Evolutionary conservation across 768 basidiomycete genomes (phyloP).

Genomic region (Trametes maxima): DNA sequence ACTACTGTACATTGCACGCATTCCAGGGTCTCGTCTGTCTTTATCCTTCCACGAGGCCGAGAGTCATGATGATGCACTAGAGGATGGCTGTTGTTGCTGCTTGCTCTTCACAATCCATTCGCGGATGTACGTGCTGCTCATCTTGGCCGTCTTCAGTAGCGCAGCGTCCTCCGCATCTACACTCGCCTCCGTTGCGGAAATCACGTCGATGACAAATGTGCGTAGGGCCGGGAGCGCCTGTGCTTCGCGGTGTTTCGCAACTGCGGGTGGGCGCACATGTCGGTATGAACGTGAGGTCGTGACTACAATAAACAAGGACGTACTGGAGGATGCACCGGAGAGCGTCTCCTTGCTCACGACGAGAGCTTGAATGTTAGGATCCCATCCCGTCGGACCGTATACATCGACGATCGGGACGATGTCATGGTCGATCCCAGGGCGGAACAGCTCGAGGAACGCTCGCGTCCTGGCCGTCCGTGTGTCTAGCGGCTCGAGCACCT

Average conservation of each 20-base stretch:
- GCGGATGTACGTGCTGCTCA: constrained; percentile 93
- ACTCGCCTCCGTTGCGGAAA: constrained; percentile 63
- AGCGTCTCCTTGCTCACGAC: constrained; percentile 92
- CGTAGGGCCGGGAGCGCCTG: constrained; percentile 60
- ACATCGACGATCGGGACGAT: constrained; percentile 81
- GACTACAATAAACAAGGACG: constrained; percentile 33
- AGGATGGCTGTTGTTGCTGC: neutral
- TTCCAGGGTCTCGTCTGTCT: too few relatives aligned
- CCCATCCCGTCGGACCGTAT: constrained; percentile 88
- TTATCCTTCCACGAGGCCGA: too few relatives aligned
- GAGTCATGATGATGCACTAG: neutral
- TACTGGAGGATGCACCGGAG: constrained; percentile 72
- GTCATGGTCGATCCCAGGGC: constrained; percentile 63
- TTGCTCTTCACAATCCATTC: constrained; percentile 66
- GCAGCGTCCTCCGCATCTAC: constrained; percentile 69
- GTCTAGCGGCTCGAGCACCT: constrained; percentile 64
- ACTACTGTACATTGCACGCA: too few relatives aligned
- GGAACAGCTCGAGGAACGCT: constrained; percentile 72
- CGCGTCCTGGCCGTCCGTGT: constrained; percentile 59
- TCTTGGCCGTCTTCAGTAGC: constrained; percentile 75
- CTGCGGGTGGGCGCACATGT: constrained; percentile 40
- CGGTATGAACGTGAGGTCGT: neutral
- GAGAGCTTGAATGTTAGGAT: constrained; percentile 86
- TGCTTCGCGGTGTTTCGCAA: constrained; percentile 60
- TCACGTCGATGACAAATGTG: constrained; percentile 86